A percentile compares a stretch with the other conserved stretches of the same genome.
These are phyloP conservation scores for Cenchrus americanus DNA, from an alignment of 176 grass and related monocot genomes.

Conservation along the genomic window DNA sequence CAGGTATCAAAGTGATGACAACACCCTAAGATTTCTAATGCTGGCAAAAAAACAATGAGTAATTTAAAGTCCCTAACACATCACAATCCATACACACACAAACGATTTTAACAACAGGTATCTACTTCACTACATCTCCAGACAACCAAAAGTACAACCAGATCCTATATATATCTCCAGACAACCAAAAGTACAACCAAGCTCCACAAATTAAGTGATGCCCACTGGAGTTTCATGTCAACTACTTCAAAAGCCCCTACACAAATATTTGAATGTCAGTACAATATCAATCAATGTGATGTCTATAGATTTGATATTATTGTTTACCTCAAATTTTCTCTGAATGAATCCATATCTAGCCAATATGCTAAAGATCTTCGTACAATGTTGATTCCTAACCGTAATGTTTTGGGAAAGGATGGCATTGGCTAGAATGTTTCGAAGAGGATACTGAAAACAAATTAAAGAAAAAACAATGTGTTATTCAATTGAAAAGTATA, in stretches of 20 bases:
- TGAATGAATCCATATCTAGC: conserved; percentile 16
- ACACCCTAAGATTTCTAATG: too few relatives aligned
- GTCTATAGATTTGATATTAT: neutral
- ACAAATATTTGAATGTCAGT: conserved; percentile 1
- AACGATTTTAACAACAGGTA: neutral
- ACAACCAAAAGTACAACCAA: neutral
- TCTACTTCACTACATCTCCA: conserved; percentile 33
- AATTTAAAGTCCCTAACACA: neutral
- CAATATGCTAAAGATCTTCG: conserved; percentile 47
- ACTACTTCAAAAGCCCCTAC: conserved; percentile 1
- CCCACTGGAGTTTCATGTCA: neutral
- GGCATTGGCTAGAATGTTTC: conserved; percentile 28
- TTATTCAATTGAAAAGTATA: neutral
- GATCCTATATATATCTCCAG: neutral
- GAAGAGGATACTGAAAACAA: conserved; percentile 23
- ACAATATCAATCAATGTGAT: conserved; percentile 12
- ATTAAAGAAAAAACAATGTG: neutral
- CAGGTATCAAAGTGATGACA: neutral
- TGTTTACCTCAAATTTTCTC: conserved; percentile 27
- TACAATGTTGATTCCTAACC: conserved; percentile 40
- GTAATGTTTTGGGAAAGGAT: conserved; percentile 48
- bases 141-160: neutral
- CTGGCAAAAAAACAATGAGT: neutral
- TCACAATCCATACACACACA: neutral
- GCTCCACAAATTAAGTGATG: neutral